Conservation (phyloP, 495 filamentous ascomycete species). For the Aspergillus avenaceus region DNA sequence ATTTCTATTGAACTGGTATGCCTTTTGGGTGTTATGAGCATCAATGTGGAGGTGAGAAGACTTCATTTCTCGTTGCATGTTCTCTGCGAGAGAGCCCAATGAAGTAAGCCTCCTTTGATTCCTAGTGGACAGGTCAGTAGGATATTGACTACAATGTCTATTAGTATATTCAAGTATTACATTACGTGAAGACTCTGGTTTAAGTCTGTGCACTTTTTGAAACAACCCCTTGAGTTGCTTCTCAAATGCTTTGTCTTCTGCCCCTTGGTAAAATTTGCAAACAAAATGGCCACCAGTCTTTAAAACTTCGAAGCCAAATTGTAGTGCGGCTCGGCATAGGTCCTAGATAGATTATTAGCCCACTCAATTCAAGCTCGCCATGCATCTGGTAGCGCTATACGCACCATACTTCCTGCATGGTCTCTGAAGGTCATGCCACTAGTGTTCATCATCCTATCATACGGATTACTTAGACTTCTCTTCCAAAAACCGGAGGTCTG, state of each 20-base stretch:
- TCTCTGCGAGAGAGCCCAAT: slow-evolving; percentile 60
- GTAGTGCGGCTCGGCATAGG: slow-evolving; percentile 78
- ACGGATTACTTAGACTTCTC: slow-evolving; percentile 86
- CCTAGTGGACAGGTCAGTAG: slow-evolving; percentile 47
- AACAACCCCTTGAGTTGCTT: slow-evolving; percentile 68
- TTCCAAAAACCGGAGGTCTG: slow-evolving; percentile 73
- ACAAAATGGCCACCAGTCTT: slow-evolving; percentile 80
- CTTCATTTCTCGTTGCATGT: slow-evolving; percentile 9
- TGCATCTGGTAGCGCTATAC: slow-evolving; percentile 17
- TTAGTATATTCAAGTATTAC: too few species aligned
- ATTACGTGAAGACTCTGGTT: slow-evolving; percentile 83
- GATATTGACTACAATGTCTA: too few species aligned
- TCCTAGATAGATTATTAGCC: slow-evolving; percentile 46
- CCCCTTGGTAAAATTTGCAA: slow-evolving; percentile 95
- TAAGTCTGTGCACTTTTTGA: slow-evolving; percentile 72
- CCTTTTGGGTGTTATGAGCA: neutral
- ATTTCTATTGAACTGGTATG: neutral
- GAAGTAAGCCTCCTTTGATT: slow-evolving; percentile 87
- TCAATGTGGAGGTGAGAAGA: neutral
- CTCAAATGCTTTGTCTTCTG: slow-evolving; percentile 77
- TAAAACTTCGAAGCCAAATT: slow-evolving; percentile 81
- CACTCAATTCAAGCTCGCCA: neutral
- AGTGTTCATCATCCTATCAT: slow-evolving; percentile 98
- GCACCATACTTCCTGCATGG: slow-evolving; percentile 93
- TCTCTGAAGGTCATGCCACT: slow-evolving; percentile 82